A percentile compares a stretch with the other conserved stretches of the same genome.
These are phyloP conservation scores for Onygenales sp. DNA, from an alignment of 2,329 filamentous ascomycete genomes.

Conservation along the genomic window DNA sequence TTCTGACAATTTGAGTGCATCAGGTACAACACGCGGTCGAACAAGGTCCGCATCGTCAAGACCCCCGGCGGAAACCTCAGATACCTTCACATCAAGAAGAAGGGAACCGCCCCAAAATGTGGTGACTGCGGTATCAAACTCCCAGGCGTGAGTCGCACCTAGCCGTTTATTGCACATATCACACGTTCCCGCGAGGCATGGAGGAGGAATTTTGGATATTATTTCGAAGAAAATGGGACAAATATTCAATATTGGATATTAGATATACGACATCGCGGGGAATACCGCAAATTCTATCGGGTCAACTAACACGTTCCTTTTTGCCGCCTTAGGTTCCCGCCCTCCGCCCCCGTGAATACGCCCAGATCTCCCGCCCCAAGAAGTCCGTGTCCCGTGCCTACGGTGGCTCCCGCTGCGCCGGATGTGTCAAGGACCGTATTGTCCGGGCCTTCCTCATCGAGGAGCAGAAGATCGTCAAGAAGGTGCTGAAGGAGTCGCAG, in stretches of 20 bases:
- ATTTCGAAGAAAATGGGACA: background rate
- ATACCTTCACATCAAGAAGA: constrained; percentile 99
- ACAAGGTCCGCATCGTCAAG: constrained; percentile 92
- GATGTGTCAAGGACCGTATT: constrained; percentile 96
- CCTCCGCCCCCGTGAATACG: constrained; percentile 96
- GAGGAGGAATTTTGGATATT: background rate
- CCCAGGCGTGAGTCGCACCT: constrained; percentile 71
- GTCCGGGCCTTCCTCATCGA: constrained; percentile 98
- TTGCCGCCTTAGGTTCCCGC: constrained; percentile 62
- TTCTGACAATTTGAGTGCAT: constrained; percentile 6
- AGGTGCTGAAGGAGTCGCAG: constrained; percentile 97
- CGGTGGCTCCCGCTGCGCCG: constrained; percentile 95
- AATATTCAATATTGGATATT: background rate
- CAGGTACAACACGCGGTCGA: constrained; percentile 97
- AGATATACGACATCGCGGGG: background rate
- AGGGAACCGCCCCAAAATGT: constrained; percentile 94
- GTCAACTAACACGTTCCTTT: constrained; percentile 3
- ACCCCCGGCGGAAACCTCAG: constrained; percentile 93
- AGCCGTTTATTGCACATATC: constrained; percentile 4
- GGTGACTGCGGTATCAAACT: constrained; percentile 98
- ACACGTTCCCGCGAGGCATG: background rate
- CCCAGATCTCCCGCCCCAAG: constrained; percentile 93
- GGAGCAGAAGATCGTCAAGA: constrained; percentile 99
- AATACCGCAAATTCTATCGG: background rate
- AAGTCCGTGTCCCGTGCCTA: constrained; percentile 99